These are phyloP conservation scores for Ogataea trehalophila DNA, from an alignment of 805 yeast genomes.

Conservation along the genomic window DNA sequence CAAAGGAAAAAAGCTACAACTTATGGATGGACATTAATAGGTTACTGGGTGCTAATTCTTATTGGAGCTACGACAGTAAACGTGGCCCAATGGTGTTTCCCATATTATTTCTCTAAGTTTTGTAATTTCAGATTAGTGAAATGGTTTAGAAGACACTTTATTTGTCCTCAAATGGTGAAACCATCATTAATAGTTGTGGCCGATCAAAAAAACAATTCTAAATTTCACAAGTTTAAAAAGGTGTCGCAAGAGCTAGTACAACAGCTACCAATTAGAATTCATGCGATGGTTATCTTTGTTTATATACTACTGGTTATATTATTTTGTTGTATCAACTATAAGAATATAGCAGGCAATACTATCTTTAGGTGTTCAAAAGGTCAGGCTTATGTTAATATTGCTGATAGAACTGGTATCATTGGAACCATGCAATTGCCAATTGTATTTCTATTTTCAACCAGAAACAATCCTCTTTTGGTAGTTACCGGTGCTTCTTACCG, in stretches of 20 bases:
- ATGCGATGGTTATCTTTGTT: conserved; percentile 24
- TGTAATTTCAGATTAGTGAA: conserved; percentile 18
- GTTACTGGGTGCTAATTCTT: conserved; percentile 31
- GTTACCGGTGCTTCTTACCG: conserved; percentile 33
- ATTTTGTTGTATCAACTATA: conserved; percentile 28
- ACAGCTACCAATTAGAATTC: conserved; percentile 31
- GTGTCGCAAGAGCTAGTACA: conserved; percentile 9
- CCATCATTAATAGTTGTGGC: conserved; percentile 11
- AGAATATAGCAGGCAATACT: conserved; percentile 24
- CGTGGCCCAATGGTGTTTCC: conserved; percentile 32
- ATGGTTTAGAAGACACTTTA: conserved; percentile 31
- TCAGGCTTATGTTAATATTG: conserved; percentile 28
- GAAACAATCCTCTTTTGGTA: conserved; percentile 30
- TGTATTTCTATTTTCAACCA: conserved; percentile 30
- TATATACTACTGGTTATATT: conserved; percentile 25
- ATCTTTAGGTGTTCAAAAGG: conserved; percentile 28
- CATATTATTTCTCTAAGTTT: conserved; percentile 22
- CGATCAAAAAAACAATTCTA: background rate
- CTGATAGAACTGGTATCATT: conserved; percentile 45
- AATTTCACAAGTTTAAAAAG: conserved; percentile 2
- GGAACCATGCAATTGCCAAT: conserved; percentile 36
- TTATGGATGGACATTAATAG: conserved; percentile 25
- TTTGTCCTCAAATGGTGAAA: conserved; percentile 28
- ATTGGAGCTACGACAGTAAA: conserved; percentile 24
- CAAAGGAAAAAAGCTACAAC: conserved; percentile 29